phyloP scores from a whole-genome alignment of 2,329 filamentous ascomycete species.

The Cercospora janseana region DNA sequence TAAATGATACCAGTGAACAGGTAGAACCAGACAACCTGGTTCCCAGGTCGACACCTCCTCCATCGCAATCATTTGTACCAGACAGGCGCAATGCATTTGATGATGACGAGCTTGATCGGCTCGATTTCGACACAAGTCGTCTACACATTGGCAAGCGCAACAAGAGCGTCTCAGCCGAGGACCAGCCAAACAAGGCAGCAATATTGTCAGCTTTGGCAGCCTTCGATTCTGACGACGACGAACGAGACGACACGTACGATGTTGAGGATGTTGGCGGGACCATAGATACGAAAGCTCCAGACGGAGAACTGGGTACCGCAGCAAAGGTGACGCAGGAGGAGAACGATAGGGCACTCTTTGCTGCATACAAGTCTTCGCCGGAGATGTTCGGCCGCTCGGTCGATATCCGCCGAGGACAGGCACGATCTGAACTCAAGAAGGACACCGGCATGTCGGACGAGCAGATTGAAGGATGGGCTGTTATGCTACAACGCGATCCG shows the following conservation, averaged over 20 bases:
- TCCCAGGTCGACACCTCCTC: constrained; percentile 58
- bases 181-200: constrained; percentile 73
- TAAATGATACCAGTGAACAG: constrained; percentile 28
- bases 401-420: constrained; percentile 63
- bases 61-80: constrained; percentile 43
- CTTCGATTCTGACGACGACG: constrained; percentile 93
- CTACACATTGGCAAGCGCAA: constrained; percentile 77
- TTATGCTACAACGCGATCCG: constrained; percentile 77
- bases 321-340: constrained; percentile 33
- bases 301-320: constrained; percentile 53
- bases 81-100: constrained; percentile 73
- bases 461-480: constrained; percentile 86
- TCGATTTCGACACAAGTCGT: constrained; percentile 64
- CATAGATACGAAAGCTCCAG: constrained; percentile 62
- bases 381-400: constrained; percentile 70
- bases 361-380: constrained; percentile 63
- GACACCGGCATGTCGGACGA: constrained; percentile 91
- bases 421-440: constrained; percentile 63
- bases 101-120: constrained; percentile 72
- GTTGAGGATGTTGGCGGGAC: constrained; percentile 86
- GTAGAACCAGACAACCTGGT: constrained; percentile 45
- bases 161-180: constrained; percentile 51
- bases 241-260: constrained; percentile 96
- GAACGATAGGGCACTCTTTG: constrained; percentile 72
- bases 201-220: constrained; percentile 83